Percentiles rank a stretch among this genome's conserved stretches.
Conservation (phyloP, 2,329 filamentous ascomycete species). For the Ophiostoma tasmaniense region DNA sequence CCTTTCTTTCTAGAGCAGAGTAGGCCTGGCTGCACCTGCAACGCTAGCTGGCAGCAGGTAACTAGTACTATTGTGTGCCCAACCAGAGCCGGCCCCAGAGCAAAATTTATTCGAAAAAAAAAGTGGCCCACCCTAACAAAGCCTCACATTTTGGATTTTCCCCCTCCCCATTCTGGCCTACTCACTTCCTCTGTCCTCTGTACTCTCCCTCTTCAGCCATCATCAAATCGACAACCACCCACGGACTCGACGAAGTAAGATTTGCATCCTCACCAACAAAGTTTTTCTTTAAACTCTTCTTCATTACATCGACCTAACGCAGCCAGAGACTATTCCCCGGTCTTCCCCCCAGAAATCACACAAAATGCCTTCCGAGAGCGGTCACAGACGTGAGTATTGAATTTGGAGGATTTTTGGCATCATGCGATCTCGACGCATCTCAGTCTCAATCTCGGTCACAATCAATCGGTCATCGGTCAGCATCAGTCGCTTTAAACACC, state of each 20-base stretch:
- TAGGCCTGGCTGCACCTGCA: neutral
- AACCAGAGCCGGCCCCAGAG: neutral
- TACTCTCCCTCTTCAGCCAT: conserved; percentile 17
- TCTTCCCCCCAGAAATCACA: conserved; percentile 17
- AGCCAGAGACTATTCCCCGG: conserved; percentile 10
- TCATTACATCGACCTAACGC: neutral
- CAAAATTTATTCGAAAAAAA: conserved; percentile 11
- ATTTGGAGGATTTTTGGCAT: neutral
- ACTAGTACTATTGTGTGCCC: conserved; percentile 5
- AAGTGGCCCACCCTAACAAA: conserved; percentile 17
- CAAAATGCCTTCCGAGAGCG: conserved; percentile 83
- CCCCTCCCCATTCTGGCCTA: conserved; percentile 7
- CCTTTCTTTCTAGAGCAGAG: neutral
- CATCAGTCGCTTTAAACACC: neutral
- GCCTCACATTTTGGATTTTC: conserved; percentile 17
- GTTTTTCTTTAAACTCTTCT: conserved; percentile 29
- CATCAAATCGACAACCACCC: conserved; percentile 20
- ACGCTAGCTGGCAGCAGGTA: neutral
- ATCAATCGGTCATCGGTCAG: neutral
- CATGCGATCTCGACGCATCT: neutral
- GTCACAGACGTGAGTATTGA: conserved; percentile 72
- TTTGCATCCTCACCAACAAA: neutral
- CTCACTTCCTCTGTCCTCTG: conserved; percentile 10
- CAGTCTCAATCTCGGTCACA: neutral
- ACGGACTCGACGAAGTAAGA: conserved; percentile 22